Evolutionary conservation across 192 early-diverging fungal species (phyloP).

Genomic region (Chytriomyces confervae): DNA sequence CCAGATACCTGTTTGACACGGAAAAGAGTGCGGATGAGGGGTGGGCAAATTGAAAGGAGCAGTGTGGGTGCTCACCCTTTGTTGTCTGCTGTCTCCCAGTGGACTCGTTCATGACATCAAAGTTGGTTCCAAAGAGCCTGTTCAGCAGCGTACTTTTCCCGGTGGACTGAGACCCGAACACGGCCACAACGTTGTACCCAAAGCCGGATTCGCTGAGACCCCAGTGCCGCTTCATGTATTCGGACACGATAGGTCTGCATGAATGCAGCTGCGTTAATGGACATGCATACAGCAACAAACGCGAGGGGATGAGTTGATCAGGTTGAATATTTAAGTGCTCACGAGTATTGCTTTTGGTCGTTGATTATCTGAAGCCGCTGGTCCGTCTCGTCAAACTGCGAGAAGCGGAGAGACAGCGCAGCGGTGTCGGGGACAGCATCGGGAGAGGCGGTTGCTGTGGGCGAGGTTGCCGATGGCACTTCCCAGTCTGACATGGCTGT

Average conservation of each 20-base stretch:
- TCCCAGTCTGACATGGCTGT: neutral
- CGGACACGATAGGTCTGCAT: constrained; percentile 65
- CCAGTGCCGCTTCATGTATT: constrained; percentile 88
- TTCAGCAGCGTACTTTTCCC: constrained; percentile 99
- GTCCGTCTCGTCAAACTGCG: constrained; percentile 38
- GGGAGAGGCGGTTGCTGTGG: neutral
- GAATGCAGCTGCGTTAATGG: constrained; percentile 4
- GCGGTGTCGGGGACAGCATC: constrained; percentile 14
- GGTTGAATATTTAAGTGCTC: constrained; percentile 4
- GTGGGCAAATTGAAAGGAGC: neutral
- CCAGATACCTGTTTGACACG: constrained; percentile 78
- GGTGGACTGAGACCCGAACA: constrained; percentile 98
- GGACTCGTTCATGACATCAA: constrained; percentile 94
- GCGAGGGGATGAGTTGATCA: neutral
- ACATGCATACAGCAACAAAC: neutral
- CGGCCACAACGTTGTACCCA: constrained; percentile 95
- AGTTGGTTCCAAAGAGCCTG: constrained; percentile 90
- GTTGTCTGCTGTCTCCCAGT: constrained; percentile 88
- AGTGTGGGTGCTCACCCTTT: constrained; percentile 61
- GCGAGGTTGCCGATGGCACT: neutral
- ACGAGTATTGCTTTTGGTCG: constrained; percentile 84
- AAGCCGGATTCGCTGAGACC: constrained; percentile 82
- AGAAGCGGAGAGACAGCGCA: constrained; percentile 20
- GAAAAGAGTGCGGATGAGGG: constrained; percentile 14
- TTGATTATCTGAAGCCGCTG: constrained; percentile 74